These are phyloP conservation scores for Saccharomyces eubayanus DNA, from an alignment of 805 yeast genomes.

Conservation along the genomic window DNA sequence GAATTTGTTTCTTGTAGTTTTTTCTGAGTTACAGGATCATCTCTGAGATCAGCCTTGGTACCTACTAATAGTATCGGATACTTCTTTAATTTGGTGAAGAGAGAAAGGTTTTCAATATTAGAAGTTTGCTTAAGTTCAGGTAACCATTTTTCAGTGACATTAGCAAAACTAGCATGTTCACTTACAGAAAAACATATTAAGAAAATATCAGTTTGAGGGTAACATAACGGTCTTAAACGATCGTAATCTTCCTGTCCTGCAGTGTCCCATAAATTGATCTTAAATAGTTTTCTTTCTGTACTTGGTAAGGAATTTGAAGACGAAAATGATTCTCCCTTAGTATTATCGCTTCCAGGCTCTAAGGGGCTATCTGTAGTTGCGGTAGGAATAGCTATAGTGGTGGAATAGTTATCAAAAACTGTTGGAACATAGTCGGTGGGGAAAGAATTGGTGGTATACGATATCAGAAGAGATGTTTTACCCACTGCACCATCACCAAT, in stretches of 20 bases:
- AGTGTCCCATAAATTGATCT: conserved; percentile 89
- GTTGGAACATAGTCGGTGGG: conserved; percentile 93
- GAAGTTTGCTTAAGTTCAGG: conserved; percentile 86
- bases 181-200: conserved; percentile 79
- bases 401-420: conserved; percentile 85
- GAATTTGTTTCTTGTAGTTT: conserved; percentile 50
- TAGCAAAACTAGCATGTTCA: conserved; percentile 70
- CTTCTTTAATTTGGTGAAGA: conserved; percentile 12
- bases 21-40: conserved; percentile 67
- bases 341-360: conserved; percentile 28
- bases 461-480: conserved; percentile 78
- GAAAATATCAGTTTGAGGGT: conserved; percentile 88
- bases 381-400: conserved; percentile 51
- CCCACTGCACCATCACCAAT: conserved; percentile 96
- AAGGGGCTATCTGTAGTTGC: conserved; percentile 27
- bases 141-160: conserved; percentile 73
- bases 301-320: neutral
- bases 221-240: conserved; percentile 77
- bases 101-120: conserved; percentile 38
- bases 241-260: conserved; percentile 94
- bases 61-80: conserved; percentile 64
- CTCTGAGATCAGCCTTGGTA: conserved; percentile 81
- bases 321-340: conserved; percentile 5
- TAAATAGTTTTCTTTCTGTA: conserved; percentile 46
- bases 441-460: conserved; percentile 86